These are phyloP conservation scores for Pestalotiopsis fici DNA, from an alignment of 2,329 filamentous ascomycete species.

Conservation along the genomic window DNA sequence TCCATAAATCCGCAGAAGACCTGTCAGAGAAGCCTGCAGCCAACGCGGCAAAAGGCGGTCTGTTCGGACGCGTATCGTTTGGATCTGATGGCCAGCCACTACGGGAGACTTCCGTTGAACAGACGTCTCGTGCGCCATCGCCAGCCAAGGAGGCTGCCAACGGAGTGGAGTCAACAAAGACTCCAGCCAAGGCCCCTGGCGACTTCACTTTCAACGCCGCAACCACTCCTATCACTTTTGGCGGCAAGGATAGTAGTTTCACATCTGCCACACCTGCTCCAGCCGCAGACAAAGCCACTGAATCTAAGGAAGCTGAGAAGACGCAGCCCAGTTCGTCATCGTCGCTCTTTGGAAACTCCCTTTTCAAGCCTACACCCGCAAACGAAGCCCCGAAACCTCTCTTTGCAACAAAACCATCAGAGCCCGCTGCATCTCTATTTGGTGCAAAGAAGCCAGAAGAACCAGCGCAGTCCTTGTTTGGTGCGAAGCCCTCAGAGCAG, in stretches of 20 bases:
- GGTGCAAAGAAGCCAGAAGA: conserved; percentile 19
- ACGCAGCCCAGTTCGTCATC: conserved; percentile 18
- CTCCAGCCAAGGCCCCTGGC: conserved; percentile 29
- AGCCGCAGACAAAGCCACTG: conserved; percentile 15
- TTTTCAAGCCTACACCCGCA: neutral
- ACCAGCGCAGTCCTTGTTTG: conserved; percentile 15
- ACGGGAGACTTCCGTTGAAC: conserved; percentile 21
- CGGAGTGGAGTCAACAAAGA: conserved; percentile 16
- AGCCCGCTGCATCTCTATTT: neutral
- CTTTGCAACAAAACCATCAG: neutral
- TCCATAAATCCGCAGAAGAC: conserved; percentile 10
- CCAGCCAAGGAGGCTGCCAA: conserved; percentile 13
- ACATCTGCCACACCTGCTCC: conserved; percentile 37
- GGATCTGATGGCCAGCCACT: conserved; percentile 31
- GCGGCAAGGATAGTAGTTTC: conserved; percentile 7
- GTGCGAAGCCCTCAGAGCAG: conserved; percentile 27
- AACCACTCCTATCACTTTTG: conserved; percentile 30
- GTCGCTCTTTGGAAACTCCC: neutral
- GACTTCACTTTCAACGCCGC: conserved; percentile 32
- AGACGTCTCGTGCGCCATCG: conserved; percentile 15
- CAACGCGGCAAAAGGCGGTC: conserved; percentile 25
- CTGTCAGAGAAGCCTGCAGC: conserved; percentile 17
- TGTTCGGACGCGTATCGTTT: conserved; percentile 32
- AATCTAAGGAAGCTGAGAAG: conserved; percentile 30
- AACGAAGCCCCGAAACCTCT: neutral